These are phyloP conservation scores for Suhomyces choctaworum DNA, from an alignment of 1,139 yeast genomes.

Conservation along the genomic window DNA sequence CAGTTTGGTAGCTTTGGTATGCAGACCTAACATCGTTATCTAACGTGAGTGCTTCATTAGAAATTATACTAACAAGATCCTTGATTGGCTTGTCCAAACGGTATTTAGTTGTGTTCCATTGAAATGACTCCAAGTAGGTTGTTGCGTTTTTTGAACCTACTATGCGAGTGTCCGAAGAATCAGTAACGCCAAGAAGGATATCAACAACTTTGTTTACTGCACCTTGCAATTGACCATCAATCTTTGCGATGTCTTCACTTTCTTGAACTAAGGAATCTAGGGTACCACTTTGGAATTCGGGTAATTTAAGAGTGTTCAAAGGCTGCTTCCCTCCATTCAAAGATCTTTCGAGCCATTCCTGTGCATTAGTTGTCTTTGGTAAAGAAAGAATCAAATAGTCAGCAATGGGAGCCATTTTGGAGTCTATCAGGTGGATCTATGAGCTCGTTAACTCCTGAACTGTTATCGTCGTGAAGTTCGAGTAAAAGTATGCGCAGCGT, in stretches of 20 bases:
- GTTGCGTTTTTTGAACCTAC: slow-evolving; percentile 52
- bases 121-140: slow-evolving; percentile 69
- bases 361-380: slow-evolving; percentile 50
- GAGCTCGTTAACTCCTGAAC: background rate
- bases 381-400: slow-evolving; percentile 53
- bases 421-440: background rate
- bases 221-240: slow-evolving; percentile 71
- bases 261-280: slow-evolving; percentile 87
- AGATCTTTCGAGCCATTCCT: slow-evolving; percentile 45
- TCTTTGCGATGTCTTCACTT: slow-evolving; percentile 82
- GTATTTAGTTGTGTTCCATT: slow-evolving; percentile 87
- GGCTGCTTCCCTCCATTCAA: slow-evolving; percentile 46
- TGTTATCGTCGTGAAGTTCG: slow-evolving; percentile 7
- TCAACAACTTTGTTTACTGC: slow-evolving; percentile 78
- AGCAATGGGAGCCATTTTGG: slow-evolving; percentile 25
- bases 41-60: slow-evolving; percentile 75
- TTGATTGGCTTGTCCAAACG: slow-evolving; percentile 81
- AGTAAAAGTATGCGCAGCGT: slow-evolving; percentile 8
- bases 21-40: slow-evolving; percentile 80
- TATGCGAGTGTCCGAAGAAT: slow-evolving; percentile 30
- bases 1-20: slow-evolving; percentile 70
- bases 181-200: slow-evolving; percentile 55
- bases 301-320: slow-evolving; percentile 56
- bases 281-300: slow-evolving; percentile 93
- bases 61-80: slow-evolving; percentile 67